Percentiles rank a stretch among this genome's conserved stretches.
Conservation (phyloP, 78 protist species). For the Mantamonas sphyraenae region DNA sequence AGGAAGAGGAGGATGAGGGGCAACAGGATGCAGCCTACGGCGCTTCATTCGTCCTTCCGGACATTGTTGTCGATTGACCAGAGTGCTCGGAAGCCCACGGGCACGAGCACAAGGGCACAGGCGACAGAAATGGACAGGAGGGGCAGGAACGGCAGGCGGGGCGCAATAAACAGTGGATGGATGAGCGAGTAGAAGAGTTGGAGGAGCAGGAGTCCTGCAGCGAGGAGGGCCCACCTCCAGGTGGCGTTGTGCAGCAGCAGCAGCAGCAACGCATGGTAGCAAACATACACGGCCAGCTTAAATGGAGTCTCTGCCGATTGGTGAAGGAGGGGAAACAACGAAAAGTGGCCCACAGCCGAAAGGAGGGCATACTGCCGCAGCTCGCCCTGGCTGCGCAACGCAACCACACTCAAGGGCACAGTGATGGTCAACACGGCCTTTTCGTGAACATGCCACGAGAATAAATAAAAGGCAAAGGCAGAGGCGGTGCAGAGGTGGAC, state of each 20-base stretch:
- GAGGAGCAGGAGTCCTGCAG: neutral
- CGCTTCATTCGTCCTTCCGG: too few species aligned
- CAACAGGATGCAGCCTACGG: too few species aligned
- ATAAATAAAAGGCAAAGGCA: conserved; percentile 54
- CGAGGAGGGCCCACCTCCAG: neutral
- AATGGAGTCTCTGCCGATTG: neutral
- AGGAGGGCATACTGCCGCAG: neutral
- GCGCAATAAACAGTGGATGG: neutral
- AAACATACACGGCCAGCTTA: neutral
- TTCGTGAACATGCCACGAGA: conserved; percentile 95
- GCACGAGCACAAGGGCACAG: conserved; percentile 19
- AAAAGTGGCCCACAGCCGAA: neutral
- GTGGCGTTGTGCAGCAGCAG: neutral
- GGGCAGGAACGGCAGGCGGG: conserved; percentile 33
- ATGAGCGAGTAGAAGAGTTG: neutral
- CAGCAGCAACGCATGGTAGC: neutral
- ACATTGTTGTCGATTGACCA: too few species aligned
- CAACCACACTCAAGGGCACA: conserved; percentile 56
- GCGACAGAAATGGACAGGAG: conserved; percentile 17
- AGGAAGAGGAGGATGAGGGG: too few species aligned
- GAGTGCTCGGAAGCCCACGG: too few species aligned
- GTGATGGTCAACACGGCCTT: conserved; percentile 74
- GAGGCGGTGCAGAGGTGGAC: neutral
- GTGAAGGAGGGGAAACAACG: conserved; percentile 10
- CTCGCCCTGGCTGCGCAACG: neutral